phyloP scores from a whole-genome alignment of 2,329 filamentous ascomycete genomes.

The Claviceps citrina region DNA sequence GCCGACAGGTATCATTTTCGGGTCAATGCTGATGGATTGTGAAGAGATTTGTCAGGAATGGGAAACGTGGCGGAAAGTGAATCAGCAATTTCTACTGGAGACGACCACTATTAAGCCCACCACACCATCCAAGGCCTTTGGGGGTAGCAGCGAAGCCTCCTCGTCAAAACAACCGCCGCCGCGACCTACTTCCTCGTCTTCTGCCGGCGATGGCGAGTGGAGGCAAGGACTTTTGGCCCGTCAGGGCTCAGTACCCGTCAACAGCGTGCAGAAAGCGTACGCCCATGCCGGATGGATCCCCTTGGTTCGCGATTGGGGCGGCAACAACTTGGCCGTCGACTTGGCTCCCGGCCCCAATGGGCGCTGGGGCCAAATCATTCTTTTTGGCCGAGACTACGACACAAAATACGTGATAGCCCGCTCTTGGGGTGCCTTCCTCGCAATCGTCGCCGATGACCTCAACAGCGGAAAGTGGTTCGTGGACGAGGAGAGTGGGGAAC shows the following conservation, averaged over 20 bases:
- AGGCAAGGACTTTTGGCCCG: constrained; percentile 67
- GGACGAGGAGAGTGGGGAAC: constrained; percentile 79
- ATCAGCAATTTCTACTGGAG: constrained; percentile 67
- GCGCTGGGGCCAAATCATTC: constrained; percentile 89
- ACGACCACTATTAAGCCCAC: constrained; percentile 42
- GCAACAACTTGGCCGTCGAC: constrained; percentile 91
- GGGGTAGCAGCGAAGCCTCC: constrained; percentile 49
- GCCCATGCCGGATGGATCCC: constrained; percentile 93
- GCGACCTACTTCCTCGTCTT: constrained; percentile 25
- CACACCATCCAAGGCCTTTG: constrained; percentile 55
- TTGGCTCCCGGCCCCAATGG: constrained; percentile 78
- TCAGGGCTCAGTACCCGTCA: constrained; percentile 77
- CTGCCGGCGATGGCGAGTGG: constrained; percentile 47
- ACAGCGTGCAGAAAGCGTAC: constrained; percentile 81
- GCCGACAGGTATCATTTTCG: constrained; percentile 85
- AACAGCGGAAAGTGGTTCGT: constrained; percentile 80
- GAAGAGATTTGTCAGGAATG: constrained; percentile 97
- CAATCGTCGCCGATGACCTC: constrained; percentile 77
- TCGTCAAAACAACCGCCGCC: constrained; percentile 38
- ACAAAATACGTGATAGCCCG: constrained; percentile 93
- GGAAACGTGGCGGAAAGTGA: constrained; percentile 90
- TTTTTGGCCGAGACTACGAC: constrained; percentile 95
- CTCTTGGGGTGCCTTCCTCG: constrained; percentile 80
- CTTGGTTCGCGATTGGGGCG: constrained; percentile 91
- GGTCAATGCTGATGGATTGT: constrained; percentile 90